phyloP scores from a whole-genome alignment of 768 basidiomycete genomes.

The Naematelia aurantialba region DNA sequence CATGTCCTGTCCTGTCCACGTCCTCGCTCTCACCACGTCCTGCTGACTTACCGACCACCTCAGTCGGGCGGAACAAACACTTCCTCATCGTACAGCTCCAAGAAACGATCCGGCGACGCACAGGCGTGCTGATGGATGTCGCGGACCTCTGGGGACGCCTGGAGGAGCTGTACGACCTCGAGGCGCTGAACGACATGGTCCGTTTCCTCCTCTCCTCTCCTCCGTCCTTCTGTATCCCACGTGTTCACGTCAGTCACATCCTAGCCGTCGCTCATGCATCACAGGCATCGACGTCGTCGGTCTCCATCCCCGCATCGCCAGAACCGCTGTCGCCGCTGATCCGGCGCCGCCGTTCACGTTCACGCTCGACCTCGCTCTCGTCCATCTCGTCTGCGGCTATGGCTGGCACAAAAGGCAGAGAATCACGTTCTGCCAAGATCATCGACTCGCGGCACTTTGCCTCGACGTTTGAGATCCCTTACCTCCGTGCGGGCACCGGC shows the following conservation, averaged over 20 bases:
- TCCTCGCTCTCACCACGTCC: too few species aligned
- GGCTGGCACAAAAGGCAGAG: background rate
- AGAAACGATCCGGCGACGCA: slow-evolving; percentile 26
- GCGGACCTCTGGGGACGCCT: slow-evolving; percentile 37
- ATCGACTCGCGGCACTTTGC: slow-evolving; percentile 37
- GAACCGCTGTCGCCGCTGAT: slow-evolving; percentile 1
- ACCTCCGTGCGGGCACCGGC: background rate
- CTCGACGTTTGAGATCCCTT: slow-evolving; percentile 27
- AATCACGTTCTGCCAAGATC: slow-evolving; percentile 21
- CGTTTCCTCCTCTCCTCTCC: background rate
- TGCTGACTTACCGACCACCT: background rate
- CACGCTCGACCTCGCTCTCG: background rate
- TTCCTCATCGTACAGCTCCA: slow-evolving; percentile 40
- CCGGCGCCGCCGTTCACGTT: slow-evolving; percentile 1
- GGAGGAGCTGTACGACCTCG: slow-evolving; percentile 35
- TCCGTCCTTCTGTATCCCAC: background rate
- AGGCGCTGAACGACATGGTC: slow-evolving; percentile 39
- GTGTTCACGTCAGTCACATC: background rate
- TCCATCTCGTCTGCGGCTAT: background rate
- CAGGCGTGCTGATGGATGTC: slow-evolving; percentile 25
- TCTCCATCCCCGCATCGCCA: slow-evolving; percentile 1
- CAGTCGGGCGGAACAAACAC: slow-evolving; percentile 44
- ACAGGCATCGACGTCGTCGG: background rate
- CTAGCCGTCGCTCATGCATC: too few species aligned
- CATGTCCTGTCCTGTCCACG: too few species aligned